A percentile compares a stretch with the other conserved stretches of the same genome.
phyloP scores from a whole-genome alignment of 352 stramenopile genomes.

The Globisporangium ultimum region DNA sequence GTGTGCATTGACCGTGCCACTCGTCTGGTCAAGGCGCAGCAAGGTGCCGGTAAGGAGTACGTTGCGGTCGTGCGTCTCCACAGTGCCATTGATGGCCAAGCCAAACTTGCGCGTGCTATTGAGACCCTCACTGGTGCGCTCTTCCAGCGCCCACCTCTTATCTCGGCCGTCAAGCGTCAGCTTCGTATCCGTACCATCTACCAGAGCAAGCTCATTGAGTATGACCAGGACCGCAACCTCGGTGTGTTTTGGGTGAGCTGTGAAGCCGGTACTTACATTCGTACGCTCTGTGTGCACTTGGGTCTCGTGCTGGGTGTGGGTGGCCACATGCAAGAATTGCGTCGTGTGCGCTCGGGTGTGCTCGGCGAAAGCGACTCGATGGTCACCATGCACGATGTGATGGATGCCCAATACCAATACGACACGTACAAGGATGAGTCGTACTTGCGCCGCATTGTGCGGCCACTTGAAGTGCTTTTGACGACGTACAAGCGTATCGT shows the following conservation, averaged over 20 bases:
- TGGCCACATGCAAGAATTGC: conserved; percentile 99
- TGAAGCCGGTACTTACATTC: conserved; percentile 99
- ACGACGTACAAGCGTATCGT: conserved; percentile 99
- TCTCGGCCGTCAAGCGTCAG: conserved; percentile 99
- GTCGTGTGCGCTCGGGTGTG: conserved; percentile 96
- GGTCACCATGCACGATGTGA: conserved; percentile 99
- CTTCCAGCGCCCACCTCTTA: conserved; percentile 99
- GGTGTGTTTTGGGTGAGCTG: conserved; percentile 97
- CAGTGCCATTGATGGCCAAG: conserved; percentile 91
- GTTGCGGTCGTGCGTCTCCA: conserved; percentile 98
- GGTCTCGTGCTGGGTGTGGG: conserved; percentile 96
- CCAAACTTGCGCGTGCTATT: conserved; percentile 93
- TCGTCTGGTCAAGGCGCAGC: conserved; percentile 83
- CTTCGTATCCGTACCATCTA: conserved; percentile 99
- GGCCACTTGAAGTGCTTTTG: conserved; percentile 97
- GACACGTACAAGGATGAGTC: conserved; percentile 99
- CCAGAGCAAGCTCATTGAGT: conserved; percentile 98
- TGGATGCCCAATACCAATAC: conserved; percentile 99
- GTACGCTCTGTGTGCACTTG: conserved; percentile 99
- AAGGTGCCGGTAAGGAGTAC: conserved; percentile 99
- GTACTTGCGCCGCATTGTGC: conserved; percentile 98
- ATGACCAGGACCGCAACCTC: conserved; percentile 96
- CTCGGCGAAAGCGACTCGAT: conserved; percentile 96
- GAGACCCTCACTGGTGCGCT: conserved; percentile 98
- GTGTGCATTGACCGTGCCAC: conserved; percentile 99